Evolutionary conservation across 1,139 yeast species (phyloP).

Genomic region (Geotrichum siamense): DNA sequence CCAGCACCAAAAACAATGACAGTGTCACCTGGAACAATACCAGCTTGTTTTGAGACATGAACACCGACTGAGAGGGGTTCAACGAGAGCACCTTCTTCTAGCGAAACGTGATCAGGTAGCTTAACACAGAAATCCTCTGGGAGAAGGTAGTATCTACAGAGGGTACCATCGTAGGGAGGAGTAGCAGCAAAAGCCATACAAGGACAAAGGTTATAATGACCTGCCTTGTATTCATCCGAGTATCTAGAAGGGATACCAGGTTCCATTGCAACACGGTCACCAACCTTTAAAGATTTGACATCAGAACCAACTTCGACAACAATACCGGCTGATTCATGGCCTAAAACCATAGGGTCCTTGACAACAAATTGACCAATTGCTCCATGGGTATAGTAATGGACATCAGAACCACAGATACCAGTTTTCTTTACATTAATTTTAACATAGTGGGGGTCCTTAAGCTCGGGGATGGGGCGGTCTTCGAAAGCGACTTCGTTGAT

Average conservation of each 20-base stretch:
- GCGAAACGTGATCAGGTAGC: conserved; percentile 65
- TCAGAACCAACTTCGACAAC: conserved; percentile 58
- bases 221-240: conserved; percentile 66
- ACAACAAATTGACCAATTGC: conserved; percentile 52
- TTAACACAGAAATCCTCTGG: conserved; percentile 84
- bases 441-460: conserved; percentile 59
- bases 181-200: conserved; percentile 84
- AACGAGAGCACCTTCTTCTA: conserved; percentile 81
- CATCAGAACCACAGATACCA: conserved; percentile 86
- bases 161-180: conserved; percentile 65
- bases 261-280: conserved; percentile 54
- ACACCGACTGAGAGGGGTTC: conserved; percentile 88
- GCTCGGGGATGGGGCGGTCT: conserved; percentile 56
- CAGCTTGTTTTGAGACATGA: conserved; percentile 69
- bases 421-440: conserved; percentile 68
- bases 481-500: conserved; percentile 59
- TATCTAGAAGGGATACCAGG: conserved; percentile 78
- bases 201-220: conserved; percentile 74
- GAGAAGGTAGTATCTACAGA: conserved; percentile 59
- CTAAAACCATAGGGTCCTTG: conserved; percentile 40
- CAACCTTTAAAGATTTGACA: conserved; percentile 42
- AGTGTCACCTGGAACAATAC: conserved; percentile 60
- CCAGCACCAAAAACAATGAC: conserved; percentile 88
- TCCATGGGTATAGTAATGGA: conserved; percentile 77
- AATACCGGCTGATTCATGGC: conserved; percentile 70